A percentile compares a stretch with the other conserved stretches of the same genome.
phyloP scores from a whole-genome alignment of 495 filamentous ascomycete genomes.

The Diplogelasinospora grovesii region DNA sequence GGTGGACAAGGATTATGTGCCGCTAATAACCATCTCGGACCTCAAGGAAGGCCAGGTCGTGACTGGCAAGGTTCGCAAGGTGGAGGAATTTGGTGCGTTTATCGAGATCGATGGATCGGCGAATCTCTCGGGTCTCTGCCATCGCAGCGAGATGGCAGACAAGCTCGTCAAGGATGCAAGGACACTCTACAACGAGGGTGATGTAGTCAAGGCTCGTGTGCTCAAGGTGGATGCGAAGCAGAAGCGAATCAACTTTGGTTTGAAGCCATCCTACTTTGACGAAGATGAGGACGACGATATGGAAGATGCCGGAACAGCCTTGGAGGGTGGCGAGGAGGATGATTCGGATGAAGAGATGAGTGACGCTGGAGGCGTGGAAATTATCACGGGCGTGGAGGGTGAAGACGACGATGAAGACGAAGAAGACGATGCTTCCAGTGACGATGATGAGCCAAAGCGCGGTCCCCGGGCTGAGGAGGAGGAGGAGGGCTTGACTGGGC shows the following conservation, averaged over 20 bases:
- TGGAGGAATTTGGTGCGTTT: constrained; percentile 92
- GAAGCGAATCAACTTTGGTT: constrained; percentile 73
- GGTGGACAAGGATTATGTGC: constrained; percentile 71
- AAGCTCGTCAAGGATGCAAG: constrained; percentile 67
- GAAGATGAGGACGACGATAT: constrained; percentile 45
- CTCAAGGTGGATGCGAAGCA: constrained; percentile 67
- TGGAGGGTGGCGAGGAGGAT: constrained; percentile 29
- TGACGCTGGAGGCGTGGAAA: constrained; percentile 48
- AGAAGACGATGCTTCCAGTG: constrained; percentile 40
- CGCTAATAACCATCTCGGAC: constrained; percentile 60
- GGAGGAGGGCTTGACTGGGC: constrained; percentile 40
- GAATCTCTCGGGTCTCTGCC: constrained; percentile 88
- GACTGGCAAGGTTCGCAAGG: constrained; percentile 84
- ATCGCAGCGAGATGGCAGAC: constrained; percentile 84
- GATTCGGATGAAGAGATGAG: constrained; percentile 43
- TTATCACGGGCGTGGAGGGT: constrained; percentile 40
- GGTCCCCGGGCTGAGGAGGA: constrained; percentile 33
- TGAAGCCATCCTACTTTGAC: constrained; percentile 88
- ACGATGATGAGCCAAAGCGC: constrained; percentile 48
- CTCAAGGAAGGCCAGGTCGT: constrained; percentile 71
- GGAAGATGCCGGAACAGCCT: constrained; percentile 41
- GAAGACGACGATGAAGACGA: constrained; percentile 36
- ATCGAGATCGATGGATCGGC: constrained; percentile 76
- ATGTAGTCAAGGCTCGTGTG: constrained; percentile 83
- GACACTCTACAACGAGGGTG: constrained; percentile 79